Evolutionary conservation across 805 yeast genomes (phyloP), one percentile per base, ranked within the genome.

Genomic region (Myxozyma lipomycoides): DNA sequence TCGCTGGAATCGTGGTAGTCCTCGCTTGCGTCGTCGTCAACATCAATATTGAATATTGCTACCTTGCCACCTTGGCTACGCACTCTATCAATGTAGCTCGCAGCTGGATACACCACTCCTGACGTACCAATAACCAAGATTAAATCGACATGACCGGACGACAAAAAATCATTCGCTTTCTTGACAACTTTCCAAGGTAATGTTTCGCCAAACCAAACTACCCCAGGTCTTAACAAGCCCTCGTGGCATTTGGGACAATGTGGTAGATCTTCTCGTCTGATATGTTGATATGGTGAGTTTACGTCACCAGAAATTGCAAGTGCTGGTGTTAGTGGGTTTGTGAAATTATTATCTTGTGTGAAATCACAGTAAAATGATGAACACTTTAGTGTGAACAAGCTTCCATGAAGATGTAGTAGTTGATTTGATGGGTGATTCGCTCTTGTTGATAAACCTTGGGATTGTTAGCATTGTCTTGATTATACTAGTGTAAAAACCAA

Each of bases 151-250:
- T 70, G 70, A 23, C 71, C 71, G 9, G 70, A 62, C 57, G 78
- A 75, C 4, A 87, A 73, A 60, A 85, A 88, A 40, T 77, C 79
- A 67, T 88, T 96, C 3, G 86, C 87, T 39, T 69, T 69, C 53
- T 81, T 82, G 50, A 89, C 76, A 10, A 74, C 76, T 43, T 69
- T 69, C 48, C 86, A 66, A 0, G 95, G 87, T 40, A 89, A 69
- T 15, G 88, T 76, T 67, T 89, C 97, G n/a, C 96, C 96, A 68
- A 84, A 87, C 96, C 96, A 89, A 4, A 88, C 90, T 2, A 89
- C 95, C 0, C 93, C 95, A 0, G 97, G 97, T 21, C 96, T 72
- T 51, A 89, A 68, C 10, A 84, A 64, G 0, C 82, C 83, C 3
- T 73, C 74, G n/a, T 71, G 64, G 64, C 97, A 89, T 9, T 69